Conservation (phyloP, 176 grass and related monocot genomes). For the Hordeum vulgare region MorexV3_pseudomolecules_assembly NC_058524.1:186395372-186395871, state of each 20-base stretch:
- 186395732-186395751: background rate
- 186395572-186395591: constrained; percentile 37
- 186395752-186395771: background rate
- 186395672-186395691: background rate
- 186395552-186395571: background rate
- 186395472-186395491: background rate
- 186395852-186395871: background rate
- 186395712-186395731: background rate
- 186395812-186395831: background rate
- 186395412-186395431: background rate
- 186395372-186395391: background rate
- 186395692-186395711: constrained; percentile 2
- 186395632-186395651: constrained; percentile 39
- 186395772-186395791: background rate
- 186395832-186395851: background rate
- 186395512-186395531: constrained; percentile 18
- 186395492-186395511: background rate
- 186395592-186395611: constrained; percentile 32
- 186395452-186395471: background rate
- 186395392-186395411: background rate
- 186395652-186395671: background rate
- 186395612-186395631: background rate
- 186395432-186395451: background rate
- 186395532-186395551: background rate
- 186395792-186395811: background rate